A percentile compares a stretch with the other conserved stretches of the same genome.
phyloP scores from a whole-genome alignment of 805 yeast genomes.

The Myxozyma neglecta region DNA sequence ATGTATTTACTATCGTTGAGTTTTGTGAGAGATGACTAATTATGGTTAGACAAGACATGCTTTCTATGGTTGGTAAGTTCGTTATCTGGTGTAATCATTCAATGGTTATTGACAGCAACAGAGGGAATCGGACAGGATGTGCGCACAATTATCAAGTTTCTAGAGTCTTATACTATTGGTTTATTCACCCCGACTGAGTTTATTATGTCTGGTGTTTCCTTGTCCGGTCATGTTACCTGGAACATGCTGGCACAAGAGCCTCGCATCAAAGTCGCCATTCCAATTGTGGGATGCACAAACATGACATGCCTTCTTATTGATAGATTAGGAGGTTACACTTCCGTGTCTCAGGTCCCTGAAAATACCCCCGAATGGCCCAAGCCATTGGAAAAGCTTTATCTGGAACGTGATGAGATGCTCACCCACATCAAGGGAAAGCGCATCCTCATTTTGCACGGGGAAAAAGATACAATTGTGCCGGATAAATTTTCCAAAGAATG shows the following conservation, averaged over 20 bases:
- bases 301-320: conserved; percentile 48
- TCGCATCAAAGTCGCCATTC: conserved; percentile 47
- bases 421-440: conserved; percentile 24
- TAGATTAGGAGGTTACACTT: conserved; percentile 39
- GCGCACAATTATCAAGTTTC: conserved; percentile 46
- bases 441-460: conserved; percentile 41
- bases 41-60: conserved; percentile 45
- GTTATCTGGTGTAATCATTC: background rate
- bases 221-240: conserved; percentile 61
- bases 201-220: conserved; percentile 52
- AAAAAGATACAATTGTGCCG: conserved; percentile 43
- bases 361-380: conserved; percentile 30
- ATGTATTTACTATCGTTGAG: background rate
- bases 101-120: background rate
- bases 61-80: conserved; percentile 47
- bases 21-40: background rate
- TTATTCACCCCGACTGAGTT: conserved; percentile 38
- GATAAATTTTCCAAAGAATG: conserved; percentile 39
- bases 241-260: conserved; percentile 47
- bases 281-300: conserved; percentile 54
- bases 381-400: conserved; percentile 20
- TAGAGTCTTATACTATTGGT: conserved; percentile 44
- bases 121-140: conserved; percentile 47
- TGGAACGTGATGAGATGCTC: conserved; percentile 22
- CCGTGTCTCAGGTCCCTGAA: conserved; percentile 21